Base-by-base conservation (phyloP, 257 asterid genomes). In the Forsythia suspensa region DNA sequence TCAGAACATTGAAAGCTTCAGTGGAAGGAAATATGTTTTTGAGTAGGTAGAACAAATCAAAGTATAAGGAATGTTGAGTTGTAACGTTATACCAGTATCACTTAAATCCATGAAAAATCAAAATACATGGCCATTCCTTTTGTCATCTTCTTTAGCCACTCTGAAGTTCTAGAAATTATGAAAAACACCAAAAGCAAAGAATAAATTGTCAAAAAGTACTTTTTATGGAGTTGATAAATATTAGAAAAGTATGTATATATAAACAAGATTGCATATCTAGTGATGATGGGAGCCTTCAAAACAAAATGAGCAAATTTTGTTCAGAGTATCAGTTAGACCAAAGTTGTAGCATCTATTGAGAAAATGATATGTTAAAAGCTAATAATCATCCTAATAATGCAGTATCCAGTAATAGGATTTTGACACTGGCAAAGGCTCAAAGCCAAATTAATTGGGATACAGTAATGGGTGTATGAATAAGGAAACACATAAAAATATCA, bases 91-190 rank as follows among this genome's bases (percentile, higher is more conserved):
- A 95, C 99, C 98, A 18, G 99, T 98, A 89, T 95, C 99, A 79
- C 98, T 98, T 16, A 95, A 89, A 85, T 95, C 99, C 98, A 93
- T 87, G 86, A 95, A 95, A 85, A 95, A 95, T 44, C 97, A 96
- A 76, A 95, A 93, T 57, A 93, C 96, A 34, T 97, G 99, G 67
- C 99, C 97, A 80, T 83, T 91, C 82, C 96, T 91, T 85, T 93
- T 96, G 34, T 95, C 87, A 90, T 89, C 88, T 91, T 95, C 90
- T 93, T 93, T 24, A 95, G 92, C 98, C 97, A 95, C 82, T 90
- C 90, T 0, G 98, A 98, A 18, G 97, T 95, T 86, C 98, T 95
- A 88, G 10, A 68, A 72, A 20, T 38, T 21, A 9, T 10, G 16
- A 63, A 63, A 63, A 63, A 10, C 70, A 24, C 70, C 70, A 63